phyloP scores from a whole-genome alignment of 2,329 filamentous ascomycete genomes.

The Dothideomycetidae sp. region DNA sequence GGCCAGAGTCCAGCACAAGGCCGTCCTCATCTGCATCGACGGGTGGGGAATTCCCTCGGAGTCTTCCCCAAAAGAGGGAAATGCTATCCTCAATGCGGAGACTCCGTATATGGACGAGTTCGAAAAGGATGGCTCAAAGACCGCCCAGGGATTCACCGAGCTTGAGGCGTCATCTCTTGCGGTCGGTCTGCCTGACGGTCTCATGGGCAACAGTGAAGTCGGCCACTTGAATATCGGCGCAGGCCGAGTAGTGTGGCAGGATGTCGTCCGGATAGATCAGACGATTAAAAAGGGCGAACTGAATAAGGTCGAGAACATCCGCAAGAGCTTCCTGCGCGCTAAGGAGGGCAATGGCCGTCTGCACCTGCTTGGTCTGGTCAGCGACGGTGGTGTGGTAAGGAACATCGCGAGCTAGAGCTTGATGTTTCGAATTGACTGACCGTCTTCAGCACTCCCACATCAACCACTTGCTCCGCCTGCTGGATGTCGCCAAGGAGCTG shows the following conservation, averaged over 20 bases:
- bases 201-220: conserved; percentile 99
- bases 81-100: conserved; percentile 86
- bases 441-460: conserved; percentile 74
- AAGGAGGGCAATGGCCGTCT: conserved; percentile 83
- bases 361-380: conserved; percentile 83
- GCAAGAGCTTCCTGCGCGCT: conserved; percentile 60
- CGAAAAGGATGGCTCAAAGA: conserved; percentile 48
- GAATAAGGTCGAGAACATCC: conserved; percentile 61
- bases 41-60: conserved; percentile 86
- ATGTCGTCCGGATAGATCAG: conserved; percentile 77
- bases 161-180: conserved; percentile 93
- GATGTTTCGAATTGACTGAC: neutral
- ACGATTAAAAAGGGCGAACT: conserved; percentile 76
- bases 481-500: conserved; percentile 80
- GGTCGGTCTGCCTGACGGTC: conserved; percentile 84
- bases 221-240: conserved; percentile 98
- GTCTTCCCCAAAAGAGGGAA: conserved; percentile 70
- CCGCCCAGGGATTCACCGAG: conserved; percentile 72
- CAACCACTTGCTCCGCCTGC: conserved; percentile 74
- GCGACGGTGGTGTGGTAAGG: conserved; percentile 73
- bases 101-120: conserved; percentile 94
- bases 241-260: conserved; percentile 95
- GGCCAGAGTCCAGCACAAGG: conserved; percentile 55
- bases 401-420: conserved; percentile 18
- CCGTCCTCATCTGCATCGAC: conserved; percentile 85